A percentile compares a stretch with the other conserved stretches of the same genome.
These are phyloP conservation scores for Beauveria varroae DNA, from an alignment of 2,329 filamentous ascomycete genomes.

Conservation along the genomic window DNA sequence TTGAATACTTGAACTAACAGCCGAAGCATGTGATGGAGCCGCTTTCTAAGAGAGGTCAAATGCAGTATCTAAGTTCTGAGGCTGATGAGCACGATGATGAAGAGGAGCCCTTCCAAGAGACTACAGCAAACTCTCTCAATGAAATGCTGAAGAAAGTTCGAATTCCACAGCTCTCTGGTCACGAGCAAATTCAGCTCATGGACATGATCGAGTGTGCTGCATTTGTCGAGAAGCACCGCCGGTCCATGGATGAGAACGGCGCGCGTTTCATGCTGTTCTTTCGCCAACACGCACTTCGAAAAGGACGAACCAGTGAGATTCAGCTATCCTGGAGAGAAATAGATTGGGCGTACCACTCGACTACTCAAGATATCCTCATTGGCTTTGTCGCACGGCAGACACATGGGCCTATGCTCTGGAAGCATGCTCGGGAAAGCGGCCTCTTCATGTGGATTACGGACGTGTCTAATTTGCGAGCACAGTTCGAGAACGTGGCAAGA, in stretches of 20 bases:
- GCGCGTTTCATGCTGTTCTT: constrained; percentile 84
- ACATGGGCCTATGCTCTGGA: constrained; percentile 74
- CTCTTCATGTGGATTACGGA: constrained; percentile 95
- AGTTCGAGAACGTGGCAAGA: constrained; percentile 85
- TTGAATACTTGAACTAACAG: background rate
- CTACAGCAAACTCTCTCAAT: constrained; percentile 61
- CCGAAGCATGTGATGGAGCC: background rate
- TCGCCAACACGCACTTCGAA: constrained; percentile 67
- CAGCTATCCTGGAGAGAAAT: constrained; percentile 73
- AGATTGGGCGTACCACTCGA: constrained; percentile 77
- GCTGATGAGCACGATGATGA: constrained; percentile 41
- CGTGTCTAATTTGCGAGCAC: constrained; percentile 55
- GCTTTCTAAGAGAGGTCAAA: constrained; percentile 22
- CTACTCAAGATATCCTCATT: constrained; percentile 79
- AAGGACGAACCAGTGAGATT: constrained; percentile 55
- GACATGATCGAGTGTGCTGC: constrained; percentile 81
- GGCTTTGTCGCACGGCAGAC: constrained; percentile 78
- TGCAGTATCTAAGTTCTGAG: constrained; percentile 30
- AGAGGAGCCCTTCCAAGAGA: constrained; percentile 61
- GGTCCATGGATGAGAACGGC: constrained; percentile 86
- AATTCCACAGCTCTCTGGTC: constrained; percentile 73
- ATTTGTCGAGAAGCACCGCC: constrained; percentile 75
- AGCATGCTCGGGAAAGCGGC: constrained; percentile 75
- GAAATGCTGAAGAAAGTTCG: constrained; percentile 68
- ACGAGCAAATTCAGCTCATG: constrained; percentile 78